Conservation (phyloP, 345 rosid genomes). For the Gossypioides kirkii region DNA sequence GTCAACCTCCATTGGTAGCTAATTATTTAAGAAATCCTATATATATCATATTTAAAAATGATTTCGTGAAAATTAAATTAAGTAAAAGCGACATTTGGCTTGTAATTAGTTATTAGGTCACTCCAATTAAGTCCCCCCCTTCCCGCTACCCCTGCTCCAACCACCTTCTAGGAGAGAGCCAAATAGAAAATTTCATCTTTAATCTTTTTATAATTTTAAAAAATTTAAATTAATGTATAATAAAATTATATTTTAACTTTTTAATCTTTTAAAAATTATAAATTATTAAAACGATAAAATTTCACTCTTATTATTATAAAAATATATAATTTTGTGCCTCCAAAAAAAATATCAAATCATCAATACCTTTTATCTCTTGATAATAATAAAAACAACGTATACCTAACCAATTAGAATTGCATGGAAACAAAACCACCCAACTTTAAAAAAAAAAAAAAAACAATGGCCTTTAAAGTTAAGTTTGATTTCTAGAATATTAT, state of each 20-base stretch:
- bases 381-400: no score
- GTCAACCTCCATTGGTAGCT: constrained; percentile 9
- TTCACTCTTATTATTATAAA: no score
- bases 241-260: no score
- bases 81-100: constrained; percentile 74
- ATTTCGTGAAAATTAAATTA: constrained; percentile 36
- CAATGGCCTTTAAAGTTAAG: neutral
- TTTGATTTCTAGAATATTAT: neutral
- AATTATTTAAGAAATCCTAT: constrained; percentile 2
- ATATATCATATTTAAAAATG: neutral
- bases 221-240: no score
- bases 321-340: no score
- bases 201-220: no score
- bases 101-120: constrained; percentile 73
- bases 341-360: no score
- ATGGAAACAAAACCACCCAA: neutral
- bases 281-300: no score
- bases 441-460: neutral
- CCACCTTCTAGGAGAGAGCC: no score
- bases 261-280: no score
- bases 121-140: constrained; percentile 25
- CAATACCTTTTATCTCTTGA: no score
- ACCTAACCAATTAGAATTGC: neutral
- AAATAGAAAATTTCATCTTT: no score
- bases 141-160: constrained; percentile 28